Base-by-base conservation (phyloP, 108 stramenopile species). In the Nitzschia sp. region DNA sequence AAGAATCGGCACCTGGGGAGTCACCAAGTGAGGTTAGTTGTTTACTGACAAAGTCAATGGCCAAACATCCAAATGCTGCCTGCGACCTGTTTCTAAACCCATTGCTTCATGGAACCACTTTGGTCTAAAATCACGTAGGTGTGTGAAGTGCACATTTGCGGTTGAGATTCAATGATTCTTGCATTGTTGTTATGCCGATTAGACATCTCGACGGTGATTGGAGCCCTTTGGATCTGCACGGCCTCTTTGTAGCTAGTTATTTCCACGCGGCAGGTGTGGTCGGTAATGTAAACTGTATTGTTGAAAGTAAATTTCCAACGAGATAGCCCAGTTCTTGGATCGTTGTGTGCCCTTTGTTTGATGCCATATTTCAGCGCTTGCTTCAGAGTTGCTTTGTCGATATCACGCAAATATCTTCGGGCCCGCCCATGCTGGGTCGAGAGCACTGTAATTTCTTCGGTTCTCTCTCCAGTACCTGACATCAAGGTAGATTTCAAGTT, bases 41-140 rank as follows among this genome's bases (percentile, higher is more conserved):
- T 39, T 82, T 79, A 8, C 80, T 77, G 38, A 85, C 72, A 41
- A 69, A 85, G 24, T 85, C 84, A 46, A 85, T 59, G 11, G 79
- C 84, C 1, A 80, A 44, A 34, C 77, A 57, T 52, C 81, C 79
- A 58, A 76, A 85, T 11, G 84, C 78, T 42, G 84, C 84, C 37
- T 69, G 67, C 5, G 81, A 80, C 10, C 80, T 69, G 29, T 80
- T 73, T 10, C 66, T 20, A 50, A 81, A 79, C 12, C 77, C 73
- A 50, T 78, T 67, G 51, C 34, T 37, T 48, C 84, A 80, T 82
- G 0, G 84, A 85, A 17, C 68, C 81, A 62, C 79, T 78, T 61
- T 85, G 78, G 58, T 85, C 84, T 29, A 85, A 54, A 37, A 82
- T 66, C 26, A 85, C 72, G 19, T 76, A 65, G 8, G 81, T 71